A percentile compares a stretch with the other conserved stretches of the same genome.
These are phyloP conservation scores for Alternaria arborescens DNA, from an alignment of 2,329 filamentous ascomycete genomes.

Conservation along the genomic window DNA sequence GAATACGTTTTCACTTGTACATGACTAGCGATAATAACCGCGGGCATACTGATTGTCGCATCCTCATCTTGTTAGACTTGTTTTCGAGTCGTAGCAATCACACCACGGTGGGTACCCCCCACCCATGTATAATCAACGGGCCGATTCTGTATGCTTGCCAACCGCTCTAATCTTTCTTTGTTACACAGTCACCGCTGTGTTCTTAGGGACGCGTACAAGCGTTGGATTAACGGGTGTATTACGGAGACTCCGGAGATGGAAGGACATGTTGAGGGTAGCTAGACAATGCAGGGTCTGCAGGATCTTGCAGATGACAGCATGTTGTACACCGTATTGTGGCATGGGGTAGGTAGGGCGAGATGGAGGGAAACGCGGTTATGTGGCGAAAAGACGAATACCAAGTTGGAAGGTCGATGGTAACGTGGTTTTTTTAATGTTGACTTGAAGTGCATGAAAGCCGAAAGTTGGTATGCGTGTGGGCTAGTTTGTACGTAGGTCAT, in stretches of 20 bases:
- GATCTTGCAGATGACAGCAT: background rate
- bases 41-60: background rate
- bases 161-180: background rate
- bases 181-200: background rate
- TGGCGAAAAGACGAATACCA: background rate
- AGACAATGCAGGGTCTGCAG: background rate
- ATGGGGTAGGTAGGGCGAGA: conserved; percentile 5
- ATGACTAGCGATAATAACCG: conserved; percentile 1
- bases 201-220: background rate
- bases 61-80: conserved; percentile 1
- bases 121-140: background rate
- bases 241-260: background rate
- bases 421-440: background rate
- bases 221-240: background rate
- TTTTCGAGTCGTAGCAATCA: conserved; percentile 1
- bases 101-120: background rate
- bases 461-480: background rate
- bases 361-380: background rate
- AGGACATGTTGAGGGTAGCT: background rate
- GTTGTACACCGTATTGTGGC: background rate
- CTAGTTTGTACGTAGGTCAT: background rate
- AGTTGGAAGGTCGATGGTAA: background rate
- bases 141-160: background rate
- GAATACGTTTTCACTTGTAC: background rate
- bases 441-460: background rate